Evolutionary conservation across 495 filamentous ascomycete genomes (phyloP).

Genomic region (Hypoxylon intermedium): DNA sequence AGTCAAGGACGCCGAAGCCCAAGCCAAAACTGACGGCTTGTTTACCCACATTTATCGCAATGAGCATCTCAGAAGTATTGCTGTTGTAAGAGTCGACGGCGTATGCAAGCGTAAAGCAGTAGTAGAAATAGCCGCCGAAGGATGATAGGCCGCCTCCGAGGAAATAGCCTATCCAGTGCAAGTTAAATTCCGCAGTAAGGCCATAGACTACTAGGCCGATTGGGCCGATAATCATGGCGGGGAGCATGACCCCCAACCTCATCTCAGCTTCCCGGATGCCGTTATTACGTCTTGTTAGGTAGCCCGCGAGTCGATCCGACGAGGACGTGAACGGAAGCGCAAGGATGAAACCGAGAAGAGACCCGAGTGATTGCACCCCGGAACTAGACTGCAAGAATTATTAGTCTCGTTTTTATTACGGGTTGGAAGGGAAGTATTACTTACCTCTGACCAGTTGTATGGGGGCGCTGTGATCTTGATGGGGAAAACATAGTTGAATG

Average conservation of each 20-base stretch:
- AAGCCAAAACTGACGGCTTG: constrained; percentile 59
- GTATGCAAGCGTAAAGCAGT: constrained; percentile 48
- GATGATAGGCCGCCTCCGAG: constrained; percentile 65
- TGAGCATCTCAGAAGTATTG: constrained; percentile 65
- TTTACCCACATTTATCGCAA: constrained; percentile 68
- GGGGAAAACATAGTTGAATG: constrained; percentile 61
- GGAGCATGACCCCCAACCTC: constrained; percentile 68
- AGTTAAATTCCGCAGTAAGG: constrained; percentile 64
- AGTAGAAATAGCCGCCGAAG: constrained; percentile 47
- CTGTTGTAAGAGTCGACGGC: constrained; percentile 71
- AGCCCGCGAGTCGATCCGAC: constrained; percentile 65
- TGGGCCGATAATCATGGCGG: constrained; percentile 63
- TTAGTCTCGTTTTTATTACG: constrained; percentile 40
- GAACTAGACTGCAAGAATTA: constrained; percentile 59
- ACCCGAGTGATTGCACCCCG: constrained; percentile 64
- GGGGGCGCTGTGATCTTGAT: constrained; percentile 65
- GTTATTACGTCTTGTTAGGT: constrained; percentile 61
- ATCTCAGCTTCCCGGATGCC: constrained; percentile 76
- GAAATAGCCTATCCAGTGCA: constrained; percentile 65
- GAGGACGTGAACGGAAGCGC: constrained; percentile 57
- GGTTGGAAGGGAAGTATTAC: neutral
- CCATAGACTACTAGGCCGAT: constrained; percentile 68
- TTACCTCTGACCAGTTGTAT: constrained; percentile 44
- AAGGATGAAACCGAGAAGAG: constrained; percentile 59
- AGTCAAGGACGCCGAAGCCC: constrained; percentile 46